phyloP scores from a whole-genome alignment of 1,284 basidiomycete species.

The Marasmius tenuissimus region DNA sequence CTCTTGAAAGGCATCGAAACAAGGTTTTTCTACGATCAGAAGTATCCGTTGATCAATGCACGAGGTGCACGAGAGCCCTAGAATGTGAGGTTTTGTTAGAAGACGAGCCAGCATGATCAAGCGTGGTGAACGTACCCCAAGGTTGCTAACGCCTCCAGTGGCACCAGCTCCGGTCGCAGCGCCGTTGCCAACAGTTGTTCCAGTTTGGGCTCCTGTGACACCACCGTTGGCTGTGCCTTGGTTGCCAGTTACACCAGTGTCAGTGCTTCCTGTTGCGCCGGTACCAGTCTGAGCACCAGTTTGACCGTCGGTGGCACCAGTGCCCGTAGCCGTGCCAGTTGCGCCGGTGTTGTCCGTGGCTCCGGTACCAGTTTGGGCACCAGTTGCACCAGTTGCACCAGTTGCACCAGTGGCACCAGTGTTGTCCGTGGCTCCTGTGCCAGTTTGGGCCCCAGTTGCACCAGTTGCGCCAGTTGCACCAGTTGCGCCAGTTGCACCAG shows the following conservation, averaged over 20 bases:
- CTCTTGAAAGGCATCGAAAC: too few species aligned
- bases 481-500: slow-evolving; percentile 5
- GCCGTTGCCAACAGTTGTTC: neutral
- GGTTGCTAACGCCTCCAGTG: neutral
- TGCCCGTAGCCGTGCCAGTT: neutral
- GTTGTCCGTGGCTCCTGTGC: neutral
- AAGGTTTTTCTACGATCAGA: neutral
- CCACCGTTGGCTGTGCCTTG: too few species aligned
- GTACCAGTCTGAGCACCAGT: neutral
- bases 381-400: neutral
- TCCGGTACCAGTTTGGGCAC: neutral
- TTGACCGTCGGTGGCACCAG: neutral
- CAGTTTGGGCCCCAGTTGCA: neutral
- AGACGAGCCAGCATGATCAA: neutral
- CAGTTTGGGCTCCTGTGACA: neutral
- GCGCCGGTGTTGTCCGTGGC: neutral
- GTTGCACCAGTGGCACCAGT: neutral
- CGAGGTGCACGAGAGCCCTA: neutral
- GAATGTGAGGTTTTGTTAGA: neutral
- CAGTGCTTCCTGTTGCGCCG: neutral
- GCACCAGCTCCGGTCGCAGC: neutral
- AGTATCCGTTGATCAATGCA: neutral
- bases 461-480: neutral
- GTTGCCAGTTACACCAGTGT: neutral
- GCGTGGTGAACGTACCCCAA: neutral